Evolutionary conservation across 176 grass and related monocot genomes (phyloP), one percentile per base, ranked within the genome.

Genomic region (Oryza officinalis): DNA sequence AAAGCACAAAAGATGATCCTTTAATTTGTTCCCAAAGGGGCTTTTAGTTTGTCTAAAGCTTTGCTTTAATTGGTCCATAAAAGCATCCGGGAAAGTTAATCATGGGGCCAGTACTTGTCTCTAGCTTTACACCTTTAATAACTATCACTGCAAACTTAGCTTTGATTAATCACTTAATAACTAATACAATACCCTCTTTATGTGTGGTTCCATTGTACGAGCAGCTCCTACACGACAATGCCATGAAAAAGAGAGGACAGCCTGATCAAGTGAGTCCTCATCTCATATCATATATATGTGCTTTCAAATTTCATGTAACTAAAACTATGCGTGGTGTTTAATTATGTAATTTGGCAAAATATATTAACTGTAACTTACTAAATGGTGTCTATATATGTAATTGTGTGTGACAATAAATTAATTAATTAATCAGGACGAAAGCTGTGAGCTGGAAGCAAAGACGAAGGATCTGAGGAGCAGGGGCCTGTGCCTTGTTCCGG

Each of bases 401-500:
- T 13, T 46, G 13, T 47, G 59, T 61, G 11, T n/a, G 13, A 43
- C 10, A 65, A 54, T 54, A 54, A 52, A 33, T 40, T 13, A 47
- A 15, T 57, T 50, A 50, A 50, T 50, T 50, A 50, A 71, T 28
- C 71, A 88, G 89, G 81, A 90, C 59, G 78, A 35, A 46, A 80
- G 74, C 76, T 81, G 77, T 23, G 87, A 86, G 18, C 30, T 30
- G 30, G 86, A 79, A 78, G 43, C 17, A n/a, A 93, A 85, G 84
- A 93, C 82, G 82, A 92, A 73, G 63, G 91, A 94, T 84, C 71
- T 98, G 77, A 92, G 79, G 74, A 98, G 91, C 35, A 91, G 89
- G 85, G 96, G 96, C 6, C 47, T 98, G 30, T 98, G 96, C 89
- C 93, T 98, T 6, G 89, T 98, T 45, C 96, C 96, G 3, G 80